Conservation (phyloP, 2,329 filamentous ascomycete genomes). For the Trichoderma asperellum region DNA sequence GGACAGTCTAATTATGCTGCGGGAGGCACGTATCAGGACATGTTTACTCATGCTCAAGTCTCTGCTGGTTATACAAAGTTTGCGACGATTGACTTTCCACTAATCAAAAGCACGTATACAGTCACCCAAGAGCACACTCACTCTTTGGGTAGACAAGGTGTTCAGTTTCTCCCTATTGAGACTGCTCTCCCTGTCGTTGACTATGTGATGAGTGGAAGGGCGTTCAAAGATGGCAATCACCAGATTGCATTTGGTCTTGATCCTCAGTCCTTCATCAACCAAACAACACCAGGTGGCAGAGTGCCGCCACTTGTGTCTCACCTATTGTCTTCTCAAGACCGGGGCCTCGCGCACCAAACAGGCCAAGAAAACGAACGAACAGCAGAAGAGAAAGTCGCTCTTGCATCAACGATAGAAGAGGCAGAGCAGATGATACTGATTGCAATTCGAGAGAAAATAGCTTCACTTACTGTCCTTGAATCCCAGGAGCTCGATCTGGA, state of each 20-base stretch:
- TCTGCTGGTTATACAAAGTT: not conserved
- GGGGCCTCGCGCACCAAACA: not conserved
- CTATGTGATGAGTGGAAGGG: constrained; percentile 19
- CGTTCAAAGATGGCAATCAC: constrained; percentile 18
- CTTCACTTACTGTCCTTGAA: constrained; percentile 1
- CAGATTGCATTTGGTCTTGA: constrained; percentile 21
- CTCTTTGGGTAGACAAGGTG: constrained; percentile 4
- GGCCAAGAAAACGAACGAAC: not conserved
- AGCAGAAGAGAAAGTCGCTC: not conserved
- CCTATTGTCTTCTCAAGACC: not conserved
- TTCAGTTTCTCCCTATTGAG: constrained; percentile 5
- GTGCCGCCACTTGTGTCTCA: constrained; percentile 15
- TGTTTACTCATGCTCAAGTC: constrained; percentile 28
- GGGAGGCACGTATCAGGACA: constrained; percentile 41
- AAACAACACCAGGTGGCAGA: not conserved
- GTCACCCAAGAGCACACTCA: not conserved
- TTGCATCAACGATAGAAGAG: not conserved
- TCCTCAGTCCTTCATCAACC: not conserved
- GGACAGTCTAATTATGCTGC: constrained; percentile 49
- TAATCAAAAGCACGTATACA: constrained; percentile 6
- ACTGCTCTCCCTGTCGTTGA: constrained; percentile 13
- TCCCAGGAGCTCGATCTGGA: constrained; percentile 1
- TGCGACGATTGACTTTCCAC: constrained; percentile 1
- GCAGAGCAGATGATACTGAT: constrained; percentile 1
- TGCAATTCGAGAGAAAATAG: constrained; percentile 11